Percentiles rank a stretch among this genome's conserved stretches.
These are phyloP conservation scores for Poteriospumella lacustris DNA, from an alignment of 108 stramenopile species.

Conservation along the genomic window DNA sequence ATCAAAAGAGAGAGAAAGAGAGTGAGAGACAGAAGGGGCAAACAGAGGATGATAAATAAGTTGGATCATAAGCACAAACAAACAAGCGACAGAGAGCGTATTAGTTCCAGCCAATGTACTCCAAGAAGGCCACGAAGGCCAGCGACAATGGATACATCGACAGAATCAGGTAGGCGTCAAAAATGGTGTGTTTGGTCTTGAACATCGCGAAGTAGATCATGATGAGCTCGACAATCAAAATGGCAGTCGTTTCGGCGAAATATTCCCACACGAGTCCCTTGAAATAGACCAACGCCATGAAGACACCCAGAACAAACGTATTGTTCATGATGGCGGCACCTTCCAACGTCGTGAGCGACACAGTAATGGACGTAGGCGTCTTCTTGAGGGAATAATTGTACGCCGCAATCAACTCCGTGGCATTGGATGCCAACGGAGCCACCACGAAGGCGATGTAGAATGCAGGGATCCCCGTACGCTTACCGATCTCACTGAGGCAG, in stretches of 20 bases:
- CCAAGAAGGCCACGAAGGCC: constrained; percentile 68
- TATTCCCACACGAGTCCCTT: constrained; percentile 89
- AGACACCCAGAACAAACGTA: constrained; percentile 88
- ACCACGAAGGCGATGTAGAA: constrained; percentile 94
- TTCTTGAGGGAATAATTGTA: constrained; percentile 86
- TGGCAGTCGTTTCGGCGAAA: constrained; percentile 85
- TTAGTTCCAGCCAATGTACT: constrained; percentile 70
- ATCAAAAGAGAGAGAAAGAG: too few relatives aligned
- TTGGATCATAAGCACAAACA: too few relatives aligned
- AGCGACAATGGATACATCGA: constrained; percentile 74
- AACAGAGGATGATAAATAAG: too few relatives aligned
- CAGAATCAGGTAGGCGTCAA: constrained; percentile 53
- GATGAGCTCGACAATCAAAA: constrained; percentile 78
- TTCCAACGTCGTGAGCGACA: constrained; percentile 73
- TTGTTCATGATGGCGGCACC: constrained; percentile 98
- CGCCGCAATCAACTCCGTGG: constrained; percentile 83
- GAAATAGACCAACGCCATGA: constrained; percentile 84
- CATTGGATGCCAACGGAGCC: constrained; percentile 92
- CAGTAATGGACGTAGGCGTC: constrained; percentile 82
- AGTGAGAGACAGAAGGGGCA: too few relatives aligned
- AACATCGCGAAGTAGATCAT: constrained; percentile 58
- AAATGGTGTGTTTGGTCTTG: constrained; percentile 49
- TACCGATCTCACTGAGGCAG: constrained; percentile 80
- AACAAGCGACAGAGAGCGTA: too few relatives aligned
- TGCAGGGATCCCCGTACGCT: constrained; percentile 60